phyloP scores from a whole-genome alignment of 805 yeast genomes.

The Wickerhamiella australiensis region DNA sequence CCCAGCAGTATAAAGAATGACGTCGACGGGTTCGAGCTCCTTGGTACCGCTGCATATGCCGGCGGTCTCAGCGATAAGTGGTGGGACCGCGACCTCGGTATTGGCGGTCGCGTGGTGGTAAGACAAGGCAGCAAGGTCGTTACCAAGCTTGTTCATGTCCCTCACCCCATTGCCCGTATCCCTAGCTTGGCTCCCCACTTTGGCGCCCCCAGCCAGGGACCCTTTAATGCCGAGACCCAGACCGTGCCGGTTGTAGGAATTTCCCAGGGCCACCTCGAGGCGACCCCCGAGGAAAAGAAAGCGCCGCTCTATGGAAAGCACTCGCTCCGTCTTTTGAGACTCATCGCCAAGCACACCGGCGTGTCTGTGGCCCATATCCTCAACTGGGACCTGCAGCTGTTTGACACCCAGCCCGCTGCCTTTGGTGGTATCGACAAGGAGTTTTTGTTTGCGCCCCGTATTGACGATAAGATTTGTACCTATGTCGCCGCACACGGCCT shows the following conservation, averaged over 20 bases:
- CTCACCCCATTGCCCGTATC: constrained; percentile 51
- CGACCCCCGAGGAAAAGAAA: constrained; percentile 49
- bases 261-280: constrained; percentile 23
- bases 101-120: constrained; percentile 65
- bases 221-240: constrained; percentile 68
- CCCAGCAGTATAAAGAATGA: constrained; percentile 51
- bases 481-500: constrained; percentile 57
- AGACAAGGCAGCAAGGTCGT: constrained; percentile 29
- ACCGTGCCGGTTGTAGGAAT: constrained; percentile 68
- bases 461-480: constrained; percentile 76
- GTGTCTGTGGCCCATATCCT: constrained; percentile 49
- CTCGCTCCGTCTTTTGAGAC: constrained; percentile 53
- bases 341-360: constrained; percentile 48
- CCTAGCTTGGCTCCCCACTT: constrained; percentile 84
- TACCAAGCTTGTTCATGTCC: constrained; percentile 30
- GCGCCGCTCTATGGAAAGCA: constrained; percentile 63
- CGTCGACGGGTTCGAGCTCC: constrained; percentile 61
- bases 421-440: constrained; percentile 70
- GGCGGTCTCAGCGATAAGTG: constrained; percentile 54
- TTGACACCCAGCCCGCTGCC: constrained; percentile 68
- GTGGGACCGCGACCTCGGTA: constrained; percentile 68
- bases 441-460: constrained; percentile 67
- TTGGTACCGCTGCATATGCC: constrained; percentile 78
- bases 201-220: constrained; percentile 55
- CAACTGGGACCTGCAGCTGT: constrained; percentile 65